phyloP scores from a whole-genome alignment of 495 filamentous ascomycete species.

The Evernia prunastri region DNA sequence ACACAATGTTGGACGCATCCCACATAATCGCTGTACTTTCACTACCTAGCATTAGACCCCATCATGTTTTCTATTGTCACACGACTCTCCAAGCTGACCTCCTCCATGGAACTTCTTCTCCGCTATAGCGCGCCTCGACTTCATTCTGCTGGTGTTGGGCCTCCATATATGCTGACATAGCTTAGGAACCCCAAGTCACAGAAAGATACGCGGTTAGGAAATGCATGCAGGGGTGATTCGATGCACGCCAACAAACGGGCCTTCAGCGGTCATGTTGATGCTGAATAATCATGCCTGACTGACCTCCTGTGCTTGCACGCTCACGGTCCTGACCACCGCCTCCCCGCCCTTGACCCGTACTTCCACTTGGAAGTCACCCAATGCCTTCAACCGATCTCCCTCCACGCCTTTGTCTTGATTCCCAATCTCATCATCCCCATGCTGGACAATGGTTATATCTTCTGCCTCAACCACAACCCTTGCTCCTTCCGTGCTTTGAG shows the following conservation, averaged over 20 bases:
- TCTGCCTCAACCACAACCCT: slow-evolving; percentile 45
- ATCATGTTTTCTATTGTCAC: background rate
- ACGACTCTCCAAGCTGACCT: background rate
- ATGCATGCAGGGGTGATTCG: background rate
- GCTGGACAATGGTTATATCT: slow-evolving; percentile 45
- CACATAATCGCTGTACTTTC: no score
- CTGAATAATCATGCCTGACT: background rate
- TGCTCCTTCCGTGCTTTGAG: slow-evolving; percentile 41
- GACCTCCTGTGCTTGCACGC: slow-evolving; percentile 32
- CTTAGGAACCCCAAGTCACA: background rate
- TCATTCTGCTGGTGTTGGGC: background rate
- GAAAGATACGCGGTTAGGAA: background rate
- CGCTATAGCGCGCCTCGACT: background rate
- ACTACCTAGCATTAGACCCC: no score
- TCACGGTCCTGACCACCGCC: slow-evolving; percentile 40
- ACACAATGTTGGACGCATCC: no score
- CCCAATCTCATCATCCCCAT: slow-evolving; percentile 25
- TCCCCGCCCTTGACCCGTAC: slow-evolving; percentile 46
- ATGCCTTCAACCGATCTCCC: slow-evolving; percentile 44
- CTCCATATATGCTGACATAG: background rate
- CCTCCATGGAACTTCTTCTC: background rate
- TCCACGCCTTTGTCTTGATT: slow-evolving; percentile 15
- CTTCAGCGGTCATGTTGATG: background rate
- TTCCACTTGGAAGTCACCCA: slow-evolving; percentile 50
- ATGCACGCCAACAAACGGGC: background rate